phyloP scores from a whole-genome alignment of 768 basidiomycete species.

The Imleria badia region DNA sequence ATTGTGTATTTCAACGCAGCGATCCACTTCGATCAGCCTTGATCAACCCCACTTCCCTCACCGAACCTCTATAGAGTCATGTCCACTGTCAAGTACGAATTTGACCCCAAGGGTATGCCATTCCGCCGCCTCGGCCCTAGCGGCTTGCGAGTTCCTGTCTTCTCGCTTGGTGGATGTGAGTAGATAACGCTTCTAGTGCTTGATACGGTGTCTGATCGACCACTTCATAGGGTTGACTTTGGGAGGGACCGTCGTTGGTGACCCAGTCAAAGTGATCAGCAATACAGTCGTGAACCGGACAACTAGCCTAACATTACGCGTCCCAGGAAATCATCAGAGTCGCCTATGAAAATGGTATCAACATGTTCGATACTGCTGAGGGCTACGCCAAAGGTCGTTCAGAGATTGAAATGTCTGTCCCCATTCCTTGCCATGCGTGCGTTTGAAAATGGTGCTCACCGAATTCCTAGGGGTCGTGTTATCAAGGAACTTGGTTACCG shows the following conservation, averaged over 20 bases:
- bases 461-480: slow-evolving; percentile 43
- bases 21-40: neutral
- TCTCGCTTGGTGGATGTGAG: slow-evolving; percentile 53
- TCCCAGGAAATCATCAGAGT: slow-evolving; percentile 51
- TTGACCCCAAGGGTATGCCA: slow-evolving; percentile 39
- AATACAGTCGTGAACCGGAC: neutral
- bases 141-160: slow-evolving; percentile 49
- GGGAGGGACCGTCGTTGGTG: slow-evolving; percentile 47
- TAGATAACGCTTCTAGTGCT: neutral
- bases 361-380: slow-evolving; percentile 51
- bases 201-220: neutral
- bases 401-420: slow-evolving; percentile 50
- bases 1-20: neutral
- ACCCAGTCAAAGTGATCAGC: slow-evolving; percentile 47
- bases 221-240: slow-evolving; percentile 41
- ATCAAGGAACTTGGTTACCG: slow-evolving; percentile 53
- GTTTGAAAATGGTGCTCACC: neutral
- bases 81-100: slow-evolving; percentile 32
- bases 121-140: slow-evolving; percentile 45
- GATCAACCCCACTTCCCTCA: neutral
- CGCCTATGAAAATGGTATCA: slow-evolving; percentile 53
- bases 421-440: no score
- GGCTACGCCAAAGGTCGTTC: slow-evolving; percentile 46
- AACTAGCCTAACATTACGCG: neutral
- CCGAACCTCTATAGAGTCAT: slow-evolving; percentile 10